Evolutionary conservation across 2,329 filamentous ascomycete species (phyloP).

Genomic region (Botrytis deweyae): DNA sequence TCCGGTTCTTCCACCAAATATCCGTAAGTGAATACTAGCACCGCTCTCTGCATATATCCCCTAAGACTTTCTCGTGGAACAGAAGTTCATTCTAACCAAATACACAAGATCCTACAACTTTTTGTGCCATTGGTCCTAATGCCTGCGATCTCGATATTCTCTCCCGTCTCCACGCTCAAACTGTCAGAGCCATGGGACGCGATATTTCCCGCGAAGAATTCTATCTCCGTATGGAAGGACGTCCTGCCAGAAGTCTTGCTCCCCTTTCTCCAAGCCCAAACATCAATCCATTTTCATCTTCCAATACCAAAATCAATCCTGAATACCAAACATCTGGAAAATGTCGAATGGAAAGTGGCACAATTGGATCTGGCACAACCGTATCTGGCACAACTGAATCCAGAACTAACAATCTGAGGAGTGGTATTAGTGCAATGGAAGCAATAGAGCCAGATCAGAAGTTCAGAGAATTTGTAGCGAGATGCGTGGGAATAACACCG

Average conservation of each 20-base stretch:
- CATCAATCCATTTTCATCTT: background rate
- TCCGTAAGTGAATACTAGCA: background rate
- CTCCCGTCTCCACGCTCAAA: slow-evolving; percentile 14
- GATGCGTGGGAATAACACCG: background rate
- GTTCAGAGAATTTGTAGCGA: slow-evolving; percentile 16
- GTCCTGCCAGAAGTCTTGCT: background rate
- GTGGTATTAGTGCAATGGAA: background rate
- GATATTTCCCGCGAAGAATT: slow-evolving; percentile 18
- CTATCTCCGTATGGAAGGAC: slow-evolving; percentile 18
- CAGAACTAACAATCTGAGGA: background rate
- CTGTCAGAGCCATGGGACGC: slow-evolving; percentile 6
- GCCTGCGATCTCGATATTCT: slow-evolving; percentile 14
- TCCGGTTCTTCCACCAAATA: slow-evolving; percentile 5
- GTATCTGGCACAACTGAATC: too few relatives aligned
- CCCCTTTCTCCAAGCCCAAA: background rate
- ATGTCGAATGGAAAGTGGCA: background rate
- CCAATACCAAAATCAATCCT: background rate
- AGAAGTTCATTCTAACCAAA: background rate
- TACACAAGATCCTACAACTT: slow-evolving; percentile 11
- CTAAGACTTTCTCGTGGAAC: background rate
- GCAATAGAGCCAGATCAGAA: slow-evolving; percentile 6
- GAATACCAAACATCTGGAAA: background rate
- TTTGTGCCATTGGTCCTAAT: slow-evolving; percentile 17
- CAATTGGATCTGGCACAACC: too few relatives aligned
- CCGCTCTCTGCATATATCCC: too few relatives aligned